These are phyloP conservation scores for Phytopythium kandeliae DNA, from an alignment of 352 stramenopile species.

Conservation along the genomic window DNA sequence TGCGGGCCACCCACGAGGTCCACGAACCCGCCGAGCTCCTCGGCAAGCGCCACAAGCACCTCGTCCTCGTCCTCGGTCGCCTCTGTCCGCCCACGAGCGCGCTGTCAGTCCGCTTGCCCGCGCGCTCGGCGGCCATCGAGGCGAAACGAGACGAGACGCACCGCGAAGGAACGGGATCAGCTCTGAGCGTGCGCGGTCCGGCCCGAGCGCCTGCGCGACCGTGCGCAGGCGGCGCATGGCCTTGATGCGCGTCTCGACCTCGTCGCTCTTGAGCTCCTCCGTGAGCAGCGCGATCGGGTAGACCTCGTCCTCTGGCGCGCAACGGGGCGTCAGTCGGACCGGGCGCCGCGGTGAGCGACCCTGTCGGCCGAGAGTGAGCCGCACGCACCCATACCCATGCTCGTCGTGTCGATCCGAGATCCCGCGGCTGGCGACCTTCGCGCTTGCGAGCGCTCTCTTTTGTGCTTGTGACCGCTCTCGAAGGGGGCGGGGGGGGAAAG, in stretches of 20 bases:
- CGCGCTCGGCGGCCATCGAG: neutral
- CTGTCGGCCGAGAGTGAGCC: too few relatives aligned
- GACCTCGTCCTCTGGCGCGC: conserved; percentile 69
- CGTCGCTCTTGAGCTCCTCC: conserved; percentile 89
- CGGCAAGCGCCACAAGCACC: conserved; percentile 88
- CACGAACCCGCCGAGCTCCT: conserved; percentile 89
- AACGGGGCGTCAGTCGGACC: conserved; percentile 3
- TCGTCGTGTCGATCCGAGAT: neutral
- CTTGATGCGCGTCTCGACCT: conserved; percentile 91
- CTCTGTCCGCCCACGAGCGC: conserved; percentile 24
- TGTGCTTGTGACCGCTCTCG: neutral
- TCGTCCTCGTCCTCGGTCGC: conserved; percentile 93
- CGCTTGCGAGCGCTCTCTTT: conserved; percentile 2
- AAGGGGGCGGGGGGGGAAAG: too few relatives aligned
- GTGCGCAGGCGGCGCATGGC: conserved; percentile 91
- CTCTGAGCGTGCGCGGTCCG: conserved; percentile 71
- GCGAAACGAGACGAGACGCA: conserved; percentile 6
- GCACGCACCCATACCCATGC: conserved; percentile 5
- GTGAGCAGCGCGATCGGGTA: conserved; percentile 89
- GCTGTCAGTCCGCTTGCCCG: conserved; percentile 7
- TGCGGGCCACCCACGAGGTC: conserved; percentile 76
- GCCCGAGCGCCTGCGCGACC: conserved; percentile 88
- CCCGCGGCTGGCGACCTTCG: conserved; percentile 8
- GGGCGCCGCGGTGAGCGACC: too few relatives aligned
- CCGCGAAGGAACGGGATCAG: conserved; percentile 88